Conservation (phyloP, 345 rosid genomes). For the Citropsis articulata region DNA sequence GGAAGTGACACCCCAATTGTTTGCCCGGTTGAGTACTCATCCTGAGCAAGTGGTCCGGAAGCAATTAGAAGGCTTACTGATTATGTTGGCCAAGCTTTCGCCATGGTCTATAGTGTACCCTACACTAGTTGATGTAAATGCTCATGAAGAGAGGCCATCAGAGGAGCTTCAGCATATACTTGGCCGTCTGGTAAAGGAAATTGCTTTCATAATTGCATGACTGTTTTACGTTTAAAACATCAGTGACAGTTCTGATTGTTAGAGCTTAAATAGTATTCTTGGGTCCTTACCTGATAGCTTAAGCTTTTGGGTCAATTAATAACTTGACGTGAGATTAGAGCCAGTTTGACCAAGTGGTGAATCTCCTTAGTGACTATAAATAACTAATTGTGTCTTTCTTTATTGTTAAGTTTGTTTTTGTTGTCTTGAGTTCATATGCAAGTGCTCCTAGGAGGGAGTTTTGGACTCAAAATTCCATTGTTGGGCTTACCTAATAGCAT, state of each 20-base stretch:
- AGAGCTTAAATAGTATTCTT: neutral
- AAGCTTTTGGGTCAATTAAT: neutral
- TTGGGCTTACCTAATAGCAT: neutral
- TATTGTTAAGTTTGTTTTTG: neutral
- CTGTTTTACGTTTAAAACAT: slow-evolving; percentile 1
- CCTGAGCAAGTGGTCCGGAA: slow-evolving; percentile 79
- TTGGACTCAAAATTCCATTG: neutral
- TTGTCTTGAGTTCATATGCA: neutral
- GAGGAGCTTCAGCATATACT: slow-evolving; percentile 80
- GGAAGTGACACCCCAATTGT: slow-evolving; percentile 88
- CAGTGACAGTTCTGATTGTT: neutral
- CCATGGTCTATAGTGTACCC: slow-evolving; percentile 93
- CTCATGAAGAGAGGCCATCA: slow-evolving; percentile 62
- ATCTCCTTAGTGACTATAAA: neutral
- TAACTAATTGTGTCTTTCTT: neutral
- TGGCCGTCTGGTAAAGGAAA: slow-evolving; percentile 68
- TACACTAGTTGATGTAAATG: slow-evolving; percentile 77
- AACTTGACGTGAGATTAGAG: neutral
- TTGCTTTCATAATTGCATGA: slow-evolving; percentile 4
- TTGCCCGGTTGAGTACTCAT: slow-evolving; percentile 89
- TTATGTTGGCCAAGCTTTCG: slow-evolving; percentile 75
- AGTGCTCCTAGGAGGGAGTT: neutral
- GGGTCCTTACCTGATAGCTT: neutral
- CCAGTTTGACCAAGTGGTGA: neutral
- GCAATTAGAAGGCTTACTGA: slow-evolving; percentile 73